A percentile compares a stretch with the other conserved stretches of the same genome.
Evolutionary conservation across 495 filamentous ascomycete genomes (phyloP).

Genomic region (Trichoderma erinaceum): DNA sequence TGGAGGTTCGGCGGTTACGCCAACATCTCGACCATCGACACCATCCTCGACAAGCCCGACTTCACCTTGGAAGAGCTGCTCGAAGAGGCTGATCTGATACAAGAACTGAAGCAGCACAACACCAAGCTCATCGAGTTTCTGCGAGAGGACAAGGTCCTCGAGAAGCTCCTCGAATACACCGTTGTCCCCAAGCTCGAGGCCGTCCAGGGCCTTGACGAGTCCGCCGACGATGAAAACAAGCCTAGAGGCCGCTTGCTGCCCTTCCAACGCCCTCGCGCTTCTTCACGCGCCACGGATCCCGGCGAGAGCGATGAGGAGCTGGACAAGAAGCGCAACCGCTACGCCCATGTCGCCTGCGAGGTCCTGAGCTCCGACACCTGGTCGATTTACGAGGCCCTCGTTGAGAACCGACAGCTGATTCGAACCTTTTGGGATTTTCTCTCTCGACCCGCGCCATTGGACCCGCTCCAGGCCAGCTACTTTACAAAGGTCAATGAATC

Average conservation of each 20-base stretch:
- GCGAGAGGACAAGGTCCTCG: slow-evolving; percentile 78
- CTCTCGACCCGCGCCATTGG: slow-evolving; percentile 69
- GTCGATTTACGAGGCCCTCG: slow-evolving; percentile 87
- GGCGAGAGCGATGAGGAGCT: slow-evolving; percentile 54
- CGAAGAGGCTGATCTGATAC: slow-evolving; percentile 90
- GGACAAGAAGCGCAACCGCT: slow-evolving; percentile 84
- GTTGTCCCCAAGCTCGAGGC: slow-evolving; percentile 63
- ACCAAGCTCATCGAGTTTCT: slow-evolving; percentile 95
- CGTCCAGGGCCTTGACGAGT: slow-evolving; percentile 54
- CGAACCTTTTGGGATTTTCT: slow-evolving; percentile 88
- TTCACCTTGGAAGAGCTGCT: slow-evolving; percentile 92
- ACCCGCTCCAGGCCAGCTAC: slow-evolving; percentile 89
- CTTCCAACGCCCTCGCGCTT: slow-evolving; percentile 39
- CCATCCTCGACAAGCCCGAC: slow-evolving; percentile 89
- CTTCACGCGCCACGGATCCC: slow-evolving; percentile 35
- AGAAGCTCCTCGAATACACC: slow-evolving; percentile 85
- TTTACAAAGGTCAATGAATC: slow-evolving; percentile 99
- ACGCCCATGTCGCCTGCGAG: slow-evolving; percentile 87
- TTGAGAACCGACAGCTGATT: slow-evolving; percentile 72
- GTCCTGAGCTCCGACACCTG: slow-evolving; percentile 93
- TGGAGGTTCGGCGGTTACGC: slow-evolving; percentile 98
- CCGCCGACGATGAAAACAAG: slow-evolving; percentile 51
- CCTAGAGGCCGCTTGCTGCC: slow-evolving; percentile 41
- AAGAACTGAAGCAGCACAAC: slow-evolving; percentile 97
- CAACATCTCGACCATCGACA: slow-evolving; percentile 92